Evolutionary conservation across 495 filamentous ascomycete species (phyloP).

Genomic region (Xeromyces bisporus): DNA sequence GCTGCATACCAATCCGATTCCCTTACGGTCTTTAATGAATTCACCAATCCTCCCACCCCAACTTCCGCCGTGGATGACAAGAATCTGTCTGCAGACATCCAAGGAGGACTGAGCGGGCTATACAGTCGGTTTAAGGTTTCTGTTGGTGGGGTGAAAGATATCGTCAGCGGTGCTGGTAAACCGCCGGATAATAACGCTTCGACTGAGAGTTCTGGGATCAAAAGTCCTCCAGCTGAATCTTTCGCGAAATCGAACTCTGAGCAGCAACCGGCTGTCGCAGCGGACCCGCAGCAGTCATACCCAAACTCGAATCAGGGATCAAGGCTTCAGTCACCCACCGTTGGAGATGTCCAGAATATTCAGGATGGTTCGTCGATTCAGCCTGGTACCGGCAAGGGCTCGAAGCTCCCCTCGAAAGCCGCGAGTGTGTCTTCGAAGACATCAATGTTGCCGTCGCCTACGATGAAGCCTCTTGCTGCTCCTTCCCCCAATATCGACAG

Average conservation of each 20-base stretch:
- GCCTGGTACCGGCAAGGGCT: conserved; percentile 25
- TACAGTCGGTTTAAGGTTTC: conserved; percentile 69
- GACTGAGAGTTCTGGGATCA: conserved; percentile 9
- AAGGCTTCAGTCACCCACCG: conserved; percentile 25
- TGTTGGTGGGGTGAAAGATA: conserved; percentile 53
- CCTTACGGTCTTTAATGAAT: conserved; percentile 80
- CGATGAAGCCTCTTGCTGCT: conserved; percentile 17
- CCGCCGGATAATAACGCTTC: conserved; percentile 22
- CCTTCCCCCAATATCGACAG: conserved; percentile 20
- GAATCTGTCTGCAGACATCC: conserved; percentile 50
- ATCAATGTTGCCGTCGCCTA: conserved; percentile 28
- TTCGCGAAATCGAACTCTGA: conserved; percentile 11
- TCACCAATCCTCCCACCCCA: conserved; percentile 34
- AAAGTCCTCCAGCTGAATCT: conserved; percentile 11
- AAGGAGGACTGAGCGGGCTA: conserved; percentile 69
- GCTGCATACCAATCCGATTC: conserved; percentile 62
- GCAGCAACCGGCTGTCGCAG: conserved; percentile 8
- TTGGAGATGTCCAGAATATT: conserved; percentile 13
- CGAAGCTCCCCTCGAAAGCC: conserved; percentile 37
- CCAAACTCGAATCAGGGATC: conserved; percentile 21
- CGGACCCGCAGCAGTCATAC: conserved; percentile 13
- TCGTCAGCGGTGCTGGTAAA: conserved; percentile 25
- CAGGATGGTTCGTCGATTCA: conserved; percentile 22
- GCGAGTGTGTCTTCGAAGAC: conserved; percentile 36
- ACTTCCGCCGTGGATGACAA: conserved; percentile 44